Conservation (phyloP, 768 basidiomycete genomes). For the Mycena amicta region DNA sequence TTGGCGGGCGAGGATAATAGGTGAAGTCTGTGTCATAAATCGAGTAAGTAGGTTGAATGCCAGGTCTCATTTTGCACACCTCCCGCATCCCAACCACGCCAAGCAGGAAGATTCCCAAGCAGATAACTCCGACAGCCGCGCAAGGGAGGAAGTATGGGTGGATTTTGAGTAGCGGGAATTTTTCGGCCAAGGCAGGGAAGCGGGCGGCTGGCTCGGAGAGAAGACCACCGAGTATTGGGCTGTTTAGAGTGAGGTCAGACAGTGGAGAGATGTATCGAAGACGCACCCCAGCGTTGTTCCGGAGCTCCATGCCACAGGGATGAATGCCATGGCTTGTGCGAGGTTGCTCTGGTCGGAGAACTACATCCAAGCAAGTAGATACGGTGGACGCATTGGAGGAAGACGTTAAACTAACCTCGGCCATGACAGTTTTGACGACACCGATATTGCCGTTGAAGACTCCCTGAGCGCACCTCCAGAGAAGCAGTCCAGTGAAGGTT, state of each 20-base stretch:
- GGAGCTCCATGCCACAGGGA: slow-evolving; percentile 31
- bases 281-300: slow-evolving; percentile 30
- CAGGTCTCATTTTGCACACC: slow-evolving; percentile 20
- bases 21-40: slow-evolving; percentile 19
- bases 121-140: slow-evolving; percentile 23
- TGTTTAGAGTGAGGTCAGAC: too few relatives aligned
- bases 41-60: too few relatives aligned
- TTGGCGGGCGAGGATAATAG: slow-evolving; percentile 11
- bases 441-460: slow-evolving; percentile 38
- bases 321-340: slow-evolving; percentile 30
- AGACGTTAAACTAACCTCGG: slow-evolving; percentile 28
- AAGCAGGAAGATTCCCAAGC: slow-evolving; percentile 24
- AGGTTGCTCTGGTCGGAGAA: slow-evolving; percentile 31
- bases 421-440: slow-evolving; percentile 34
- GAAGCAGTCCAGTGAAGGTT: slow-evolving; percentile 36
- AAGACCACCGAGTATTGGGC: slow-evolving; percentile 28
- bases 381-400: not conserved
- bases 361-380: slow-evolving; percentile 12
- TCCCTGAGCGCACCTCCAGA: slow-evolving; percentile 30
- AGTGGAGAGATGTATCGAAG: not conserved
- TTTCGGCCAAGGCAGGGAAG: slow-evolving; percentile 22
- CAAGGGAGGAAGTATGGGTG: slow-evolving; percentile 38
- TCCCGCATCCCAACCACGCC: slow-evolving; percentile 29
- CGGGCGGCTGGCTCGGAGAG: slow-evolving; percentile 27
- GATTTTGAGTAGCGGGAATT: slow-evolving; percentile 23